Evolutionary conservation across 2,329 filamentous ascomycete species (phyloP), one percentile per base, ranked within the genome.

Genomic region (Ophiosphaerella herpotricha): DNA sequence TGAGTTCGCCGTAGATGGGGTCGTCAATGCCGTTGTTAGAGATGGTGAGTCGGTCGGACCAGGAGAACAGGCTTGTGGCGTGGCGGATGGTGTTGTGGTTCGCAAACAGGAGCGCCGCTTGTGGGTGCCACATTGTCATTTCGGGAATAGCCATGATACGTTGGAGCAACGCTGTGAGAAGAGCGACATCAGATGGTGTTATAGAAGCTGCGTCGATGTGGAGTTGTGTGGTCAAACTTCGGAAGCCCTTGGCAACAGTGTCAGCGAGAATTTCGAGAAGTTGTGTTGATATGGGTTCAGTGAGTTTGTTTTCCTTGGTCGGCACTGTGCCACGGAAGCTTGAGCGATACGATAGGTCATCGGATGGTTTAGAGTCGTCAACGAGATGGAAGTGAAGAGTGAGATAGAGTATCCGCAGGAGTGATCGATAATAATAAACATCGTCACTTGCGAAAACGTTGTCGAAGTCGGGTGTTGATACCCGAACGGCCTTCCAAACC

Each of bases 1-100:
- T 90, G n/a, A 97, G 83, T 68, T 97, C 92, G 57, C 92, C 94
- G 71, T 97, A 97, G 26, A 97, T 80, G 0, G 94, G 93, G 67
- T 97, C 93, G 24, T 86, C 85, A 48, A 88, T 83, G 23, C 67
- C 62, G n/a, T 65, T 61, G 47, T 64, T 58, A 2, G 52, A 24
- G 32, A 88, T 82, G 0, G 88, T 83, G 21, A 97, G 81, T 58
- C 87, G 85, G 71, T 97, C 91, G 4, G 93, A 85, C 94, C 94
- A 99, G 0, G 91, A 96, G 74, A 93, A 97, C 5, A 99, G 81
- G 31, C 89, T 91, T 5, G 88, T 86, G 0, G 91, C 92, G 53
- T 91, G 89, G 63, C 93, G 89, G 39, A 90, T 82, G 1, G 87
- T 87, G 56, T 89, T 86, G 48, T 80, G 80, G 52, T 82, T 80